Conservation (phyloP, 495 filamentous ascomycete species). For the Staphylotrichum tortipilum region DNA sequence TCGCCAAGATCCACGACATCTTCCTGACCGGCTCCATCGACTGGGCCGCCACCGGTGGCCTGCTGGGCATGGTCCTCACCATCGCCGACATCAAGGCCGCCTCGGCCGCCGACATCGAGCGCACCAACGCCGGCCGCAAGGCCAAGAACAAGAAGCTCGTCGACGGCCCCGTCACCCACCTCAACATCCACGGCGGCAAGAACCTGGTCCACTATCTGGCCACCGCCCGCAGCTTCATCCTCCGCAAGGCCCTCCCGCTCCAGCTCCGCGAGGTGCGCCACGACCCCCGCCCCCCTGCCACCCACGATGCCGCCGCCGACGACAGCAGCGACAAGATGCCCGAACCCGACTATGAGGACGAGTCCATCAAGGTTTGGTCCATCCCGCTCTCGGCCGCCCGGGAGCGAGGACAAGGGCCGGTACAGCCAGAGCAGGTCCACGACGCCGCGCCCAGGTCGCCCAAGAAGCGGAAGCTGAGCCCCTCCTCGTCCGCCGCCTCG, state of each 20-base stretch:
- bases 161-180: conserved; percentile 11
- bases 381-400: conserved; percentile 43
- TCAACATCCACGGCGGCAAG: conserved; percentile 68
- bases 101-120: conserved; percentile 18
- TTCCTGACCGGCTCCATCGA: conserved; percentile 71
- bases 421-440: no score
- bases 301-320: no score
- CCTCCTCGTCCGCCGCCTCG: background rate
- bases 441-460: background rate
- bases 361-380: conserved; percentile 73
- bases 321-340: background rate
- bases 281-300: conserved; percentile 23
- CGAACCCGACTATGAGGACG: conserved; percentile 62
- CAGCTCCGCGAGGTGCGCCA: conserved; percentile 53
- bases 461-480: conserved; percentile 17
- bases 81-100: conserved; percentile 55
- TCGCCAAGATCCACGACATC: conserved; percentile 58
- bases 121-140: conserved; percentile 24
- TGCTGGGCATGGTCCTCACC: conserved; percentile 76
- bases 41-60: conserved; percentile 69
- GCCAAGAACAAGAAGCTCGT: conserved; percentile 13
- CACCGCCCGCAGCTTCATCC: conserved; percentile 78
- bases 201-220: conserved; percentile 75
- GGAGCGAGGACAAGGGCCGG: no score
- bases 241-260: conserved; percentile 70